Base-by-base conservation (phyloP, 148 eudicot species). In the Spergularia bocconei region DNA sequence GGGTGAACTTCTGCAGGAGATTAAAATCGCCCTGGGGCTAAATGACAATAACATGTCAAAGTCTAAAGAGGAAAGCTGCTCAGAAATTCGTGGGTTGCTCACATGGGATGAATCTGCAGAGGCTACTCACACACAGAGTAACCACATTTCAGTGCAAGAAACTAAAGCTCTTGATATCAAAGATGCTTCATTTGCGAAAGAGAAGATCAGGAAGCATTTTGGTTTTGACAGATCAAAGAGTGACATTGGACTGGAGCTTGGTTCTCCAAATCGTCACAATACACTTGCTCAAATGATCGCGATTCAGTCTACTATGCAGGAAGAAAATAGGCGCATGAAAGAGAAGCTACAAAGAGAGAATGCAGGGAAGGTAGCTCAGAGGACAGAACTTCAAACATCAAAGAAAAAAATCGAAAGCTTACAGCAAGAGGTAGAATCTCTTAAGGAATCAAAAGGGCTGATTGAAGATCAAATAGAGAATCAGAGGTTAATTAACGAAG, bases 401-500 rank as follows among this genome's bases (percentile, higher is more conserved):
- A 79, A 79, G 69, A 54, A 76, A 52, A 79, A 66, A 41, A 80
- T 85, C 54, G 79, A n/a, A 73, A 70, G 82, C 69, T 76, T 91
- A 23, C 76, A 72, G 70, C 73, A 44, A 16, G 90, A 93, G 63
- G 10, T 88, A 65, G 84, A 82, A 19, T 69, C 57, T 54, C 53
- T 87, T 33, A 84, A 72, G 72, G 92, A 84, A 65, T 80, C 84
- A 11, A 88, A 87, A 69, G 85, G 79, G 62, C 63, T 70, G 48
- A 73, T 77, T 15, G 97, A 87, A 77, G 90, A 91, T 69, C 89
- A 87, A 78, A 69, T 91, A 10, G 93, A 90, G 71, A 84, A 88
- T 73, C 91, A 86, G 77, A 94, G 89, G 75, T 74, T 83, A 63
- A 76, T 83, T 13, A 94, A 90, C 78, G 92, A 88, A 76, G 98